Evolutionary conservation across 225 moss, liverwort and hornwort species (phyloP).

Genomic region (Pseudisothecium myosuroides): DNA sequence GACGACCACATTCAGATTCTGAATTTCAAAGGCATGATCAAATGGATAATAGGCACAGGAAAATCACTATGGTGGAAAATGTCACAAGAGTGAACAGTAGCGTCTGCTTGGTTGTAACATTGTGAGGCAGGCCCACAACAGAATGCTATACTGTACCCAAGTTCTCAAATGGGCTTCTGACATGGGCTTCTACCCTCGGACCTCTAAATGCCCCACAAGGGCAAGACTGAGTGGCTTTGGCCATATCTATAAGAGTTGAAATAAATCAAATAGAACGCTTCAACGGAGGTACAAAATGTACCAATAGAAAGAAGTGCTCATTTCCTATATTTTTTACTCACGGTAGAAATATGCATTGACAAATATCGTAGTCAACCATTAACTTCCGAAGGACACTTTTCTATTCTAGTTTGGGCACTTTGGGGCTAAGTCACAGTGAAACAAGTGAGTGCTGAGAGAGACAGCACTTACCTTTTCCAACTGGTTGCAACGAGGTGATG

Average conservation of each 20-base stretch:
- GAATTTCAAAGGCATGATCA: not conserved
- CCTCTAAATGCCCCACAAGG: not conserved
- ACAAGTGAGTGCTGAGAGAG: not conserved
- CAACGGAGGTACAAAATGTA: not conserved
- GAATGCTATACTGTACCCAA: not conserved
- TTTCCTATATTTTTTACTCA: not conserved
- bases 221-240: not conserved
- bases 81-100: not conserved
- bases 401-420: not conserved
- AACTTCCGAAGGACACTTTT: not conserved
- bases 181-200: not conserved
- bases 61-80: not conserved
- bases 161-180: not conserved
- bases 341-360: not conserved
- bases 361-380: not conserved
- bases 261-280: not conserved
- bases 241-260: not conserved
- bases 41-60: too few species aligned
- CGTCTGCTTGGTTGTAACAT: not conserved
- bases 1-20: too few species aligned
- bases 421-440: not conserved
- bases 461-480: not conserved
- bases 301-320: not conserved
- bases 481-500: not conserved
- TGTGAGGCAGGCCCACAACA: not conserved